A percentile compares a stretch with the other conserved stretches of the same genome.
Evolutionary conservation across 768 basidiomycete genomes (phyloP).

Genomic region (Tephrocybe rancida): DNA sequence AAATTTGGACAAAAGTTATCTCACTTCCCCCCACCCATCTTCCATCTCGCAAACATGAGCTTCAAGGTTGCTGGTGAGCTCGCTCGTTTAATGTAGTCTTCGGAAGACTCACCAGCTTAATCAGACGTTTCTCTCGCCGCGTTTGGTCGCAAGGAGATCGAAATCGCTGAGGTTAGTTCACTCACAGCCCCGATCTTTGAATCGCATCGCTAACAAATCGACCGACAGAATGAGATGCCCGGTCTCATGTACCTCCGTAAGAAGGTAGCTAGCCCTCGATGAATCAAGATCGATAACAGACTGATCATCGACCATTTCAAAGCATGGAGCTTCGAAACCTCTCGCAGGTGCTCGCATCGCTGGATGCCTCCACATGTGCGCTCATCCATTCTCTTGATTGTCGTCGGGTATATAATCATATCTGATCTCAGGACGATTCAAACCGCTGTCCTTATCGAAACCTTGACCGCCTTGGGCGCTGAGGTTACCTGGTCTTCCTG

Average conservation of each 20-base stretch:
- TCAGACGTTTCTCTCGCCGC: constrained; percentile 95
- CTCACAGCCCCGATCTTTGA: constrained; percentile 13
- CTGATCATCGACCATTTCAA: constrained; percentile 24
- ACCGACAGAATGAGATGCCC: constrained; percentile 84
- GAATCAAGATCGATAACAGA: constrained; percentile 15
- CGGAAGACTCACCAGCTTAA: constrained; percentile 13
- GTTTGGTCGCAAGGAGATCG: constrained; percentile 99
- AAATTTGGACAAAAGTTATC: constrained; percentile 22
- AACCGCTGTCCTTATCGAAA: constrained; percentile 98
- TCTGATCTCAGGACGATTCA: constrained; percentile 83
- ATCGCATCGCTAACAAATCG: constrained; percentile 15
- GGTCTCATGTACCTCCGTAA: constrained; percentile 91
- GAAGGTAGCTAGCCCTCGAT: constrained; percentile 57
- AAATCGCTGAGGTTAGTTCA: constrained; percentile 87
- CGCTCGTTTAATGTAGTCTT: background rate
- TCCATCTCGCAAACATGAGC: constrained; percentile 55
- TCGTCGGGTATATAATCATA: constrained; percentile 6
- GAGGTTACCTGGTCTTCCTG: constrained; percentile 99
- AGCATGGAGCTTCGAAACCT: constrained; percentile 84
- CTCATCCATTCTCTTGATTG: constrained; percentile 2
- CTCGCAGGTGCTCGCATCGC: constrained; percentile 95
- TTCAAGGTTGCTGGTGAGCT: constrained; percentile 87
- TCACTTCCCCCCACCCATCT: constrained; percentile 24
- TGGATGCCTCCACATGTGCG: constrained; percentile 96
- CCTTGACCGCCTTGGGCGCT: constrained; percentile 91